A percentile compares a stretch with the other conserved stretches of the same genome.
phyloP scores from a whole-genome alignment of 306 rosid genomes.

The Vigna reflexopilosa region DNA sequence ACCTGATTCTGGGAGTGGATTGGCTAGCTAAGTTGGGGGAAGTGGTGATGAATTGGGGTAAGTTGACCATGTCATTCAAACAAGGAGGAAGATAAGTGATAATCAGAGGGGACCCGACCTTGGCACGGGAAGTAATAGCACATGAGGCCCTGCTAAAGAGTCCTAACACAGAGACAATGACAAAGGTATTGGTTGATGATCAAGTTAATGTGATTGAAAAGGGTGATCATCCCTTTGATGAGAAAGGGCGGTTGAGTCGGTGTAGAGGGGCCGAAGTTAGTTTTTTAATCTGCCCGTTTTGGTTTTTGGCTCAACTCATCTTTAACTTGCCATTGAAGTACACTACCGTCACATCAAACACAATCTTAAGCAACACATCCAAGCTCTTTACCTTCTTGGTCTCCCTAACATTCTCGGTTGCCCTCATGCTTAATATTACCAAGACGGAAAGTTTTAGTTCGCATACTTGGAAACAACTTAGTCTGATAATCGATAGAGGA shows the following conservation, averaged over 20 bases:
- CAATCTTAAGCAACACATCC: conserved; percentile 95
- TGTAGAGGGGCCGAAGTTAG: conserved; percentile 89
- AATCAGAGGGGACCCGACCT: too few species aligned
- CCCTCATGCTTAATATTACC: conserved; percentile 65
- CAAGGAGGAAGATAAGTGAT: too few species aligned
- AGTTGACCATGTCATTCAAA: too few species aligned
- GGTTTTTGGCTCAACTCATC: conserved; percentile 92
- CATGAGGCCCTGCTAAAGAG: too few species aligned
- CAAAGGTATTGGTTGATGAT: conserved; percentile 31
- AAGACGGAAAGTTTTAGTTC: conserved; percentile 64
- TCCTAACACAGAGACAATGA: background rate
- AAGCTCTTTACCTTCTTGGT: conserved; percentile 96
- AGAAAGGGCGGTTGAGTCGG: conserved; percentile 91
- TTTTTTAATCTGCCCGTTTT: conserved; percentile 81
- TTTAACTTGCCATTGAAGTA: conserved; percentile 92
- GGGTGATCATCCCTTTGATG: conserved; percentile 60
- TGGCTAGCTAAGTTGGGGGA: too few species aligned
- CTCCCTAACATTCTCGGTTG: conserved; percentile 81
- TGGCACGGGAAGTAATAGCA: too few species aligned
- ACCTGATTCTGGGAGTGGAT: too few species aligned
- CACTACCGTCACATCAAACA: conserved; percentile 94
- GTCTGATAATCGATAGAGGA: conserved; percentile 91
- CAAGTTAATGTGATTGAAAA: conserved; percentile 36
- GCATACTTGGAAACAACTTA: conserved; percentile 79
- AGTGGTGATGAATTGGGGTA: too few species aligned